Evolutionary conservation across 1,139 yeast species (phyloP), one percentile per base, ranked within the genome.

Genomic region (Hyphopichia khmerensis): DNA sequence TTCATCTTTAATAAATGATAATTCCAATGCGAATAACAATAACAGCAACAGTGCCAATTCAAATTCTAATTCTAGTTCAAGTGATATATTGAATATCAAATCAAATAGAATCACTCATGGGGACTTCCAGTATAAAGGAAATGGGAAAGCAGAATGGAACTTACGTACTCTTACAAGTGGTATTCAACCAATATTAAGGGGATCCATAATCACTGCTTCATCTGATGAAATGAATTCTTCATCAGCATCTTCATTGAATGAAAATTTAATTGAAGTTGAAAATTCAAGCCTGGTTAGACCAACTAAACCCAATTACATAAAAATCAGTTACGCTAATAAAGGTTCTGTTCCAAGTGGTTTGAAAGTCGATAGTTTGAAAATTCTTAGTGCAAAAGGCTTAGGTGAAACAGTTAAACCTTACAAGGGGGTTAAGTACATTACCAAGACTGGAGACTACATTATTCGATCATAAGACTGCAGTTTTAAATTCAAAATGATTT

Each of bases 371-470:
- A 73, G 83, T 21, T 65, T 91, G 43, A 79, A 82, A 53, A 77
- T 91, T 10, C 56, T 72, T 15, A 73, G 77, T 47, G 69, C 81
- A 5, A 72, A 75, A 48, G 91, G 93, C 0, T 53, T 80, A 51
- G 79, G 80, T 14, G 83, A 80, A 3, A 71, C 76, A 2, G 83
- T 81, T 16, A 85, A 83, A 55, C 96, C 96, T 0, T 93, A 83
- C 69, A 93, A 91, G 60, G 98, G 99, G 1, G 97, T 91, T 23
- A 87, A 91, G 56, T 91, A 91, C 57, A 67, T 79, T 11, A 82
- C 96, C 4, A 66, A 67, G 41, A 74, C 87, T 0, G 89, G 86
- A 0, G 82, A 84, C 44, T 81, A 68, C 55, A 64, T 80, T 18
- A 67, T 82, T 16, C 62, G 84, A 44, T 50, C 65, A 15, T 57